These are phyloP conservation scores for Ettlia oleoabundans DNA, from an alignment of 139 green algal genomes.

Conservation along the genomic window DNA sequence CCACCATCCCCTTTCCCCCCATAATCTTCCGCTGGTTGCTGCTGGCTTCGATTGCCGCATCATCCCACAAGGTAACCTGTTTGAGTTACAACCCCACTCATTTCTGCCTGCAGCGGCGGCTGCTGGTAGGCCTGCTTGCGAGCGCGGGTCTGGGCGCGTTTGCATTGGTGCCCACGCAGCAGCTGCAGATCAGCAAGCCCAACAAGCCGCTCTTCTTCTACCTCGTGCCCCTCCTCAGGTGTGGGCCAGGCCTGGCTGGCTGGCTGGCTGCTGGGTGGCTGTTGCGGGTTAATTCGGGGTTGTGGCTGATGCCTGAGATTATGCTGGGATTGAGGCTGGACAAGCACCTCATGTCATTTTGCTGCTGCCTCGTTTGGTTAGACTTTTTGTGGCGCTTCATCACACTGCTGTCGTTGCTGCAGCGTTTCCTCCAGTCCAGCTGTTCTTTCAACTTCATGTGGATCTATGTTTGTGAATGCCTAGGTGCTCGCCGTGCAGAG, in stretches of 20 bases:
- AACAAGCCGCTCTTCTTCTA: conserved; percentile 81
- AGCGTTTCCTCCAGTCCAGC: too few species aligned
- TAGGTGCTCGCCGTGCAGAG: too few species aligned
- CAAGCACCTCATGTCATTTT: too few species aligned
- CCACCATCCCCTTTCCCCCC: not conserved
- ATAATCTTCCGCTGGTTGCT: too few species aligned
- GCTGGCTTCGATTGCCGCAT: too few species aligned
- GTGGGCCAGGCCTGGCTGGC: not conserved
- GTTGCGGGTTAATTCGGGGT: not conserved
- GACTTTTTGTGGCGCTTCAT: too few species aligned
- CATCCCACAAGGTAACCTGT: too few species aligned
- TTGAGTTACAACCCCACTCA: too few species aligned
- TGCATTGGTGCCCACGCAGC: conserved; percentile 73
- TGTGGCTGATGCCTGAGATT: not conserved
- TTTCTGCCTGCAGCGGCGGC: conserved; percentile 31
- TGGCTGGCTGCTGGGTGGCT: not conserved
- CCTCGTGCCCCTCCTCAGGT: conserved; percentile 67
- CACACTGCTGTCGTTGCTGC: too few species aligned
- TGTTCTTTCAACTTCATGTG: too few species aligned
- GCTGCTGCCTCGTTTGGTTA: too few species aligned
- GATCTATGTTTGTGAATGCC: too few species aligned
- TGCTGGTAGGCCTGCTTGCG: conserved; percentile 57
- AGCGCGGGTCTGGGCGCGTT: conserved; percentile 56
- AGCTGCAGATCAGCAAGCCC: conserved; percentile 55
- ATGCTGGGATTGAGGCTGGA: not conserved